Evolutionary conservation across 1,139 yeast species (phyloP).

Genomic region (Blastobotrys ciferrii): DNA sequence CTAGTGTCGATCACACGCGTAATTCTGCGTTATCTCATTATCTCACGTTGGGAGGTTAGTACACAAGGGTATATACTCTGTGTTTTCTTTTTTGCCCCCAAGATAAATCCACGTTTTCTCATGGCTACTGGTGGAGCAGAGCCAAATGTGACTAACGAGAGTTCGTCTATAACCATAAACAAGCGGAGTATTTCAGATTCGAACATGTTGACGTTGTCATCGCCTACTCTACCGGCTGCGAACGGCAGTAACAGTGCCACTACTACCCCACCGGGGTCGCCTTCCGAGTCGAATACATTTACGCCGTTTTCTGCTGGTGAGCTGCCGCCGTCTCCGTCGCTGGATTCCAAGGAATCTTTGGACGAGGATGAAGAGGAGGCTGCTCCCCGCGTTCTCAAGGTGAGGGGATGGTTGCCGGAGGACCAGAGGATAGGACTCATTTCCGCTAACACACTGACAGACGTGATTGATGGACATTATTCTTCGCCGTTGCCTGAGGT

Average conservation of each 20-base stretch:
- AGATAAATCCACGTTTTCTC: no score
- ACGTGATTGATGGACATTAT: conserved; percentile 34
- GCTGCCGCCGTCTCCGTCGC: conserved; percentile 10
- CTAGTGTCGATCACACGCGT: not conserved
- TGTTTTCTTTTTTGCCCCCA: not conserved
- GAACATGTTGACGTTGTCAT: conserved; percentile 6
- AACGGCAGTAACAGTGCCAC: conserved; percentile 1
- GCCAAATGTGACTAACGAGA: not conserved
- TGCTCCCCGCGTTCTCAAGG: conserved; percentile 9
- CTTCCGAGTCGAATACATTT: not conserved
- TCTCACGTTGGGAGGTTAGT: not conserved
- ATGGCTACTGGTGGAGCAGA: conserved; percentile 1
- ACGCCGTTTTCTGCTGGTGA: conserved; percentile 1
- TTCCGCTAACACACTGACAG: conserved; percentile 30
- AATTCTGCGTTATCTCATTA: not conserved
- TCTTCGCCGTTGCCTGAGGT: conserved; percentile 63
- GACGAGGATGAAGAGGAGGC: not conserved
- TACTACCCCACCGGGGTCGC: conserved; percentile 7
- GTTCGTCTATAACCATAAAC: conserved; percentile 2
- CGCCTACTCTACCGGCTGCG: not conserved
- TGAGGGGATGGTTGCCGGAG: not conserved
- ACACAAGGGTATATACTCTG: not conserved
- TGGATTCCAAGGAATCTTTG: no score
- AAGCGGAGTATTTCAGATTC: not conserved
- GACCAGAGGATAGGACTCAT: conserved; percentile 20